These are phyloP conservation scores for Corymbia citriodora DNA, from an alignment of 441 rosid species.

Conservation along the genomic window DNA sequence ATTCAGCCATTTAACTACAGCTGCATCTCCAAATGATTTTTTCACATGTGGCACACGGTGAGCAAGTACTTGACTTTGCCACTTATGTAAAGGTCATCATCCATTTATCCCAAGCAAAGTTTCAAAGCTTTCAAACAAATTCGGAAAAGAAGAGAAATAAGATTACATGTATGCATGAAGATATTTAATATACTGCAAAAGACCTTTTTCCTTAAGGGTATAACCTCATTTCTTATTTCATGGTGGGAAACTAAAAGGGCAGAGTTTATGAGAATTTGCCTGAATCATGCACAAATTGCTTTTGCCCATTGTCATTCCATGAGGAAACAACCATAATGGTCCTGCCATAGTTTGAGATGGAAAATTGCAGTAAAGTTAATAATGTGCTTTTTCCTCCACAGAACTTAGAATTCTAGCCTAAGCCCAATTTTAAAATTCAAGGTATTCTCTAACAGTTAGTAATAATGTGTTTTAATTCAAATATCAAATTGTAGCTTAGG, in stretches of 20 bases:
- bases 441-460: not conserved
- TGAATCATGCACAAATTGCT: conserved; percentile 92
- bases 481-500: not conserved
- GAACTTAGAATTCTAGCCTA: not conserved
- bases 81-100: not conserved
- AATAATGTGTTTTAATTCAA: not conserved
- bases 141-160: not conserved
- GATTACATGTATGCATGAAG: not conserved
- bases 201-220: not conserved
- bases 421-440: not conserved
- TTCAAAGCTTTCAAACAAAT: not conserved
- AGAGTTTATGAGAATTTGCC: conserved; percentile 39
- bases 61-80: not conserved
- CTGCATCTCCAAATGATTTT: not conserved
- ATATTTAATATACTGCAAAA: not conserved
- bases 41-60: not conserved
- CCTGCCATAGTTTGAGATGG: conserved; percentile 31
- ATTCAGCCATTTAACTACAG: not conserved
- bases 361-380: not conserved
- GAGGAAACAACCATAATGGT: conserved; percentile 98
- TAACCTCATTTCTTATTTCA: not conserved
- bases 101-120: not conserved
- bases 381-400: not conserved
- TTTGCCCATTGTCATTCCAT: conserved; percentile 99
- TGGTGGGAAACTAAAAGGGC: not conserved